Percentiles rank a stretch among this genome's conserved stretches.
Conservation (phyloP, 2,329 filamentous ascomycete genomes). For the Phaeomoniella chlamydospora region DNA sequence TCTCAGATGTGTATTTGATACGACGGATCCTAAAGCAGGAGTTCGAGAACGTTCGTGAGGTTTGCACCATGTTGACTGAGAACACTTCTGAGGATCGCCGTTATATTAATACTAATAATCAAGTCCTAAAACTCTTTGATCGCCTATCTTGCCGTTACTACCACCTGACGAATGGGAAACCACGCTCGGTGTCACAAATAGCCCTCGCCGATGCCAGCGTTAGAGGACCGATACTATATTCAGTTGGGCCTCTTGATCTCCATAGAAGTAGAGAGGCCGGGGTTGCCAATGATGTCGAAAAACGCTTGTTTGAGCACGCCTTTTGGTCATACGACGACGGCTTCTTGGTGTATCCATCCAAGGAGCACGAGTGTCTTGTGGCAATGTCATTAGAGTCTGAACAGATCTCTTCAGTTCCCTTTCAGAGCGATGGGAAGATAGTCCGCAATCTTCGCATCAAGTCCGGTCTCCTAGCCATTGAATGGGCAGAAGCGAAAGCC, state of each 20-base stretch:
- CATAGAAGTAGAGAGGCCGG: slow-evolving; percentile 17
- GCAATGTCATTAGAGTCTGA: slow-evolving; percentile 37
- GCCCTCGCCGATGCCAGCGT: slow-evolving; percentile 22
- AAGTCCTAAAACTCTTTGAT: slow-evolving; percentile 27
- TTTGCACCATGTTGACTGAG: slow-evolving; percentile 3
- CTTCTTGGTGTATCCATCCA: slow-evolving; percentile 37
- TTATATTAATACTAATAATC: not conserved
- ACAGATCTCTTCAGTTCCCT: slow-evolving; percentile 31
- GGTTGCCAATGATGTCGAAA: slow-evolving; percentile 9
- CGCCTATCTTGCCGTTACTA: slow-evolving; percentile 40
- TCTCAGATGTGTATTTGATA: slow-evolving; percentile 33
- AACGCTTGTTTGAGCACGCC: slow-evolving; percentile 18
- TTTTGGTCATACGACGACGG: slow-evolving; percentile 45
- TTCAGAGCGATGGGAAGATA: slow-evolving; percentile 33
- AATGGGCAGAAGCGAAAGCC: slow-evolving; percentile 43
- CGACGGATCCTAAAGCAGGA: slow-evolving; percentile 1
- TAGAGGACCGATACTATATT: slow-evolving; percentile 17
- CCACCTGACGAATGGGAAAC: slow-evolving; percentile 33
- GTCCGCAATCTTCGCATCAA: slow-evolving; percentile 41
- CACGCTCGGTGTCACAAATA: slow-evolving; percentile 31
- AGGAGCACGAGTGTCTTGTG: slow-evolving; percentile 17
- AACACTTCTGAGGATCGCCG: slow-evolving; percentile 3
- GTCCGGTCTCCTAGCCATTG: slow-evolving; percentile 42
- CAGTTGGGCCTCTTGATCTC: slow-evolving; percentile 25
- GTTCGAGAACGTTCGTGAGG: slow-evolving; percentile 4